These are phyloP conservation scores for Plenodomus biglobosus DNA, from an alignment of 2,329 filamentous ascomycete genomes.

Conservation along the genomic window DNA sequence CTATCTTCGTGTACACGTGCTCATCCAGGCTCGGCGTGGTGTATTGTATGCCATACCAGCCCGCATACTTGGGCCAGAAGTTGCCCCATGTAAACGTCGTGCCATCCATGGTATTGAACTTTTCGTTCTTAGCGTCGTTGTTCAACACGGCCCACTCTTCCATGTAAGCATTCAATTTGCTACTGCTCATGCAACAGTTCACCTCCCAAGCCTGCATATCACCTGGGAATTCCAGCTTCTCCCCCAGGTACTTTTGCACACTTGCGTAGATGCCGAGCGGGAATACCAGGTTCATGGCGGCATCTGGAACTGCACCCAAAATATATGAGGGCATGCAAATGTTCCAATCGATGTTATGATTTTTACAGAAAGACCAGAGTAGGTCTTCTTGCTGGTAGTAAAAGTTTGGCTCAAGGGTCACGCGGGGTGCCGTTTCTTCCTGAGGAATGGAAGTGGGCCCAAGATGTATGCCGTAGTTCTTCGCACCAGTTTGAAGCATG, in stretches of 20 bases:
- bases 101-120: slow-evolving; percentile 54
- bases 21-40: slow-evolving; percentile 29
- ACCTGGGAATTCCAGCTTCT: slow-evolving; percentile 49
- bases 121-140: slow-evolving; percentile 47
- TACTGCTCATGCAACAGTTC: slow-evolving; percentile 48
- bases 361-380: slow-evolving; percentile 48
- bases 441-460: slow-evolving; percentile 49
- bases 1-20: slow-evolving; percentile 11
- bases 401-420: slow-evolving; percentile 54
- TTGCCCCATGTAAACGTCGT: slow-evolving; percentile 51
- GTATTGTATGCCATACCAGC: slow-evolving; percentile 49
- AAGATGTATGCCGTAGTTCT: slow-evolving; percentile 56
- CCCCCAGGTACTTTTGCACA: slow-evolving; percentile 48
- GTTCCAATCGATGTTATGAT: slow-evolving; percentile 48
- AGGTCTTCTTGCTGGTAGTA: slow-evolving; percentile 59
- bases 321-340: slow-evolving; percentile 54
- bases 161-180: slow-evolving; percentile 53
- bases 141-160: slow-evolving; percentile 56
- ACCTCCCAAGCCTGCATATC: slow-evolving; percentile 51
- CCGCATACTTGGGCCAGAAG: slow-evolving; percentile 52
- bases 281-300: slow-evolving; percentile 54
- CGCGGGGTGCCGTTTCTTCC: slow-evolving; percentile 51
- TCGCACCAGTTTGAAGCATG: slow-evolving; percentile 55
- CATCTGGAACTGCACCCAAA: slow-evolving; percentile 53
- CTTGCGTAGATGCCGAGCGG: slow-evolving; percentile 55